Evolutionary conservation across 1,139 yeast species (phyloP).

Genomic region (Meyerozyma athensensis): DNA sequence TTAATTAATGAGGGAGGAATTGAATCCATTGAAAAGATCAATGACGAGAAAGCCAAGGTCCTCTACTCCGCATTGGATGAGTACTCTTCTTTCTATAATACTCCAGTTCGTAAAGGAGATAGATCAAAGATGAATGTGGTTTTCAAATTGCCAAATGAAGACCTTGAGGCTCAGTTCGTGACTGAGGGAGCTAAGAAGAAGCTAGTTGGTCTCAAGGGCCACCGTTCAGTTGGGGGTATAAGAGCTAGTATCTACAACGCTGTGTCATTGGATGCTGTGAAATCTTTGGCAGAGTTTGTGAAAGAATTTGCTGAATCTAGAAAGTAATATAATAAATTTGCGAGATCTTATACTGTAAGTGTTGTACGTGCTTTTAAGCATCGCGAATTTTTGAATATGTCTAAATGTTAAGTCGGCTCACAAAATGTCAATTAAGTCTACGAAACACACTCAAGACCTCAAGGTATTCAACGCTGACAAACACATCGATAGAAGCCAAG

Average conservation of each 20-base stretch:
- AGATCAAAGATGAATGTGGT: constrained; percentile 94
- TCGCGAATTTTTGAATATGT: constrained; percentile 3
- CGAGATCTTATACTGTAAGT: background rate
- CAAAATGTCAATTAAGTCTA: background rate
- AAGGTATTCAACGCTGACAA: background rate
- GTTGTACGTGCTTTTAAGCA: too few species aligned
- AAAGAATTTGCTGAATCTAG: constrained; percentile 49
- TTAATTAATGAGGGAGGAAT: constrained; percentile 59
- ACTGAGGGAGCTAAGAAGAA: constrained; percentile 49
- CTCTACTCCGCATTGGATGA: constrained; percentile 64
- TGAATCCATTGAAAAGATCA: constrained; percentile 48
- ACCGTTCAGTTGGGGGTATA: constrained; percentile 95
- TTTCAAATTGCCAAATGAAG: constrained; percentile 64
- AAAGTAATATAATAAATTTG: background rate
- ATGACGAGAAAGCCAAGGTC: constrained; percentile 54
- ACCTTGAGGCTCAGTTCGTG: constrained; percentile 63
- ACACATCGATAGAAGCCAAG: constrained; percentile 22
- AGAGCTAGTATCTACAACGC: constrained; percentile 94
- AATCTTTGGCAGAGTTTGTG: constrained; percentile 55
- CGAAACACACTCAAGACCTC: background rate
- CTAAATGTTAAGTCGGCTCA: background rate
- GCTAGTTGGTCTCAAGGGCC: constrained; percentile 85
- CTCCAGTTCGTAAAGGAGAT: constrained; percentile 55
- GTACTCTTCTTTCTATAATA: constrained; percentile 56
- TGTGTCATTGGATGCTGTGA: constrained; percentile 60